phyloP scores from a whole-genome alignment of 768 basidiomycete genomes.

The Xerocomus spinulosus region DNA sequence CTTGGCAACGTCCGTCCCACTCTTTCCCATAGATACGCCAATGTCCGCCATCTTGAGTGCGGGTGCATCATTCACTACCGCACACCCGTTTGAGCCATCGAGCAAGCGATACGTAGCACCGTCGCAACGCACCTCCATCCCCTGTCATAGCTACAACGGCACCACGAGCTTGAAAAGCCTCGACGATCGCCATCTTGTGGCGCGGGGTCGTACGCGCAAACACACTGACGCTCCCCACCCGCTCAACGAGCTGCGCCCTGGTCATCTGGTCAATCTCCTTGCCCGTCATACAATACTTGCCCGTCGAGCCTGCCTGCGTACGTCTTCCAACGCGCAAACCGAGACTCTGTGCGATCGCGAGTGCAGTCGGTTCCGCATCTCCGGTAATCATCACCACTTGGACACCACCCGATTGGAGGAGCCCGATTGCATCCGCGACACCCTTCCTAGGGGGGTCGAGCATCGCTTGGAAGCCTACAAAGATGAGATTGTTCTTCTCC shows the following conservation, averaged over 20 bases:
- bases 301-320: conserved; percentile 25
- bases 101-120: too few species aligned
- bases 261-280: conserved; percentile 81
- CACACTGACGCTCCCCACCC: conserved; percentile 77
- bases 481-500: conserved; percentile 60
- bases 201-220: conserved; percentile 95
- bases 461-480: conserved; percentile 94
- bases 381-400: conserved; percentile 99
- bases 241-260: conserved; percentile 74
- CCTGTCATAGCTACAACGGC: conserved; percentile 97
- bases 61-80: conserved; percentile 87
- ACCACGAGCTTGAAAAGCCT: conserved; percentile 87
- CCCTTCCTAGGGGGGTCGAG: conserved; percentile 91
- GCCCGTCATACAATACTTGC: conserved; percentile 64
- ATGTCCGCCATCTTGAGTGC: conserved; percentile 98
- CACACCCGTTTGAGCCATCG: too few species aligned
- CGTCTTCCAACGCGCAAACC: conserved; percentile 66
- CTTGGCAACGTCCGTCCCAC: conserved; percentile 98
- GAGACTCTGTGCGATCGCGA: conserved; percentile 82
- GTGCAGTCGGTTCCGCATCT: conserved; percentile 86
- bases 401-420: conserved; percentile 81
- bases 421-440: conserved; percentile 82
- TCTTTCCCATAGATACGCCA: conserved; percentile 96
- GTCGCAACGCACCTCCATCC: conserved; percentile 71
- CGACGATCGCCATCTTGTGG: conserved; percentile 97